A percentile compares a stretch with the other conserved stretches of the same genome.
These are phyloP conservation scores for Tylopilus intermedius DNA, from an alignment of 768 basidiomycete genomes.

Conservation along the genomic window DNA sequence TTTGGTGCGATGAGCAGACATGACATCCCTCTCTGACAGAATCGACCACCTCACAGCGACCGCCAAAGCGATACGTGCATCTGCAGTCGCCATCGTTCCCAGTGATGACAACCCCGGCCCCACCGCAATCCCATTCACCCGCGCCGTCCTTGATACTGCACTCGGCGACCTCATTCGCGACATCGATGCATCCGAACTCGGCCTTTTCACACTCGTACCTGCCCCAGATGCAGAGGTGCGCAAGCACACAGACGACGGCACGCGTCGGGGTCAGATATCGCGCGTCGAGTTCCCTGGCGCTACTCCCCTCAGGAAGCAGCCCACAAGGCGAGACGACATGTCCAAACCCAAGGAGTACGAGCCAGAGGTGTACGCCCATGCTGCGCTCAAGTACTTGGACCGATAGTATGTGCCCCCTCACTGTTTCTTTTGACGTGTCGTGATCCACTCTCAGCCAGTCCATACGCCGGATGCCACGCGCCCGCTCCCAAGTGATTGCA, in stretches of 20 bases:
- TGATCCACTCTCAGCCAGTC: constrained; percentile 36
- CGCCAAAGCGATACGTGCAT: constrained; percentile 46
- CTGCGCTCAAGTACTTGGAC: constrained; percentile 72
- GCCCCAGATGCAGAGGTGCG: constrained; percentile 30
- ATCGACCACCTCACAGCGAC: constrained; percentile 59
- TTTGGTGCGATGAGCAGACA: constrained; percentile 31
- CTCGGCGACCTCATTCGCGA: constrained; percentile 79
- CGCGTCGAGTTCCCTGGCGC: constrained; percentile 67
- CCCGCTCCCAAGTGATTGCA: constrained; percentile 35
- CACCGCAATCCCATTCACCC: constrained; percentile 44
- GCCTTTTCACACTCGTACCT: constrained; percentile 61
- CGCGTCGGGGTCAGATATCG: constrained; percentile 42
- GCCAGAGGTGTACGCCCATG: constrained; percentile 71
- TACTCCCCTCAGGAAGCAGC: constrained; percentile 57
- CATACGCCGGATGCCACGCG: constrained; percentile 47
- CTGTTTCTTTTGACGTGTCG: constrained; percentile 17
- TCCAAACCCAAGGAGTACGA: constrained; percentile 43
- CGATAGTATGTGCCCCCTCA: constrained; percentile 55
- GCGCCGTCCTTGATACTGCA: constrained; percentile 55
- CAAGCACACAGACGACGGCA: constrained; percentile 23
- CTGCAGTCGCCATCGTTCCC: constrained; percentile 34
- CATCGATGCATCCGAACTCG: constrained; percentile 70
- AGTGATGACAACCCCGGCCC: constrained; percentile 15
- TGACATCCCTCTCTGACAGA: constrained; percentile 53
- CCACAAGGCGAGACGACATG: constrained; percentile 35